Percentiles rank a stretch among this genome's conserved stretches.
Conservation (phyloP, 2,329 filamentous ascomycete genomes). For the Hypoxylon sp. region DNA sequence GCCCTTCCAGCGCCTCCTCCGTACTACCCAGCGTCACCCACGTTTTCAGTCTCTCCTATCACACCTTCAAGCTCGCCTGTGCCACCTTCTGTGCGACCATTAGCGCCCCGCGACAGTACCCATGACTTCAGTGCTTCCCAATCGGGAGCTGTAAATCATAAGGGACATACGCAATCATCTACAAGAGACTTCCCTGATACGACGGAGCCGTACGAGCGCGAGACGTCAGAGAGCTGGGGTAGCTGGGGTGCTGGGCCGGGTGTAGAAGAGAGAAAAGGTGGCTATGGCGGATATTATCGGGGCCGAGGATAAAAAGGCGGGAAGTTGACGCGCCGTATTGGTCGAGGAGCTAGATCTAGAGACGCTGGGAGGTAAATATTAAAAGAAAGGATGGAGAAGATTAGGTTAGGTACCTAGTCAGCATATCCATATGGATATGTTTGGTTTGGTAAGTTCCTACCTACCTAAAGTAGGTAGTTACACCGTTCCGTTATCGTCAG, state of each 20-base stretch:
- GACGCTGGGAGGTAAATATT: slow-evolving; percentile 48
- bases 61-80: slow-evolving; percentile 31
- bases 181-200: slow-evolving; percentile 52
- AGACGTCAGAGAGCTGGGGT: slow-evolving; percentile 55
- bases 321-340: slow-evolving; percentile 25
- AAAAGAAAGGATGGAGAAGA: not conserved
- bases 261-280: slow-evolving; percentile 40
- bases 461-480: not conserved
- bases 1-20: slow-evolving; percentile 57
- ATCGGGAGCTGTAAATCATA: not conserved
- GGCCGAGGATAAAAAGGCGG: slow-evolving; percentile 35
- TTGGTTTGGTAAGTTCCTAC: too few species aligned
- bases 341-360: slow-evolving; percentile 49
- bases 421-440: too few species aligned
- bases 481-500: slow-evolving; percentile 6
- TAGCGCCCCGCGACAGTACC: not conserved
- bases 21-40: slow-evolving; percentile 47
- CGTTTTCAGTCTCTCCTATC: slow-evolving; percentile 44
- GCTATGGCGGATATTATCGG: slow-evolving; percentile 20
- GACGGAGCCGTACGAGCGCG: slow-evolving; percentile 53
- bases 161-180: not conserved
- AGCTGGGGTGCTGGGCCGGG: slow-evolving; percentile 53
- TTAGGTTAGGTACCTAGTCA: not conserved
- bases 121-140: not conserved
- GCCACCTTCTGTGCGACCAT: slow-evolving; percentile 12